Base-by-base conservation (phyloP, 805 yeast species). In the Clavispora phyllophila region DNA sequence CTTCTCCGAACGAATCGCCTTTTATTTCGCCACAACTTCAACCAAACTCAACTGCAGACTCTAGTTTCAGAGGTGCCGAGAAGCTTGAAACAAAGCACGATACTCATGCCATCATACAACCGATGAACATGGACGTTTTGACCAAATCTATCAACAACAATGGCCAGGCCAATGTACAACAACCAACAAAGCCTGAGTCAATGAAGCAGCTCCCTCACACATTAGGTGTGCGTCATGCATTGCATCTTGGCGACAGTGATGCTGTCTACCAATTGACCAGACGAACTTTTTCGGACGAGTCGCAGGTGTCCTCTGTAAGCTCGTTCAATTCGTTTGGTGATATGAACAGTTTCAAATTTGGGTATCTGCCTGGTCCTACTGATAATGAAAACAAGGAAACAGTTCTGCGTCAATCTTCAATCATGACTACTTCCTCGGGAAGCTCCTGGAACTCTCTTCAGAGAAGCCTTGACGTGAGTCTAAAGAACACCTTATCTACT, bases 321-420 rank as follows among this genome's bases (percentile, higher is more conserved):
- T 60, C 68, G 0, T 62, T 65, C 43, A 63, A 68, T 44, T 59
- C 70, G 1, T 50, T 61, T 14, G 68, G 66, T 2, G 71, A 65
- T 34, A 48, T 60, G 18, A 29, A 2, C n/a, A 29, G 33, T 9
- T 15, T 29, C 10, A 29, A 10, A 10, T 29, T 29, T 17, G 13
- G 20, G 5, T 14, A 17, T 7, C 9, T 18, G 7, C n/a, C 12
- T 13, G 19, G 14, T 9, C 19, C 20, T 1, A 5, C 20, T 5
- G 33, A 29, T 5, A 17, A 10, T 3, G 10, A 9, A 13, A 9
- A 5, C 9, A 17, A 9, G 3, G 33, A 9, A 13, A 5, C 19
- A 13, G 20, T 17, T 7, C 33, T 29, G 33, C 45, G 45, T n/a
- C 31, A 40, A 6, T 17, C 23, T 5, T 34, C 45, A 9, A 19